Conservation (phyloP, 805 yeast species). For the Phaffomyces thermotolerans region DNA sequence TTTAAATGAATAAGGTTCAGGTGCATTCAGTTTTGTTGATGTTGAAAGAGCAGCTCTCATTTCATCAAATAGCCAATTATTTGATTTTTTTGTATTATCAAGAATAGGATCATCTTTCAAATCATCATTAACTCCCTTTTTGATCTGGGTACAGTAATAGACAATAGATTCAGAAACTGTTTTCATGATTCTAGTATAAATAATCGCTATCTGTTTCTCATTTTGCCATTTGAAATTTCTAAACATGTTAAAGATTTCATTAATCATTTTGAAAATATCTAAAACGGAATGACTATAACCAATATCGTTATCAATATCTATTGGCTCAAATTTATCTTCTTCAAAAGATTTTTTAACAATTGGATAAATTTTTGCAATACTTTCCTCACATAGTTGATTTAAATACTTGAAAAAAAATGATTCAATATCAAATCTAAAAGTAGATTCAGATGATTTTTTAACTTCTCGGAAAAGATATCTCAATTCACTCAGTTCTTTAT, state of each 20-base stretch:
- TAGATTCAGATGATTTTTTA: conserved; percentile 24
- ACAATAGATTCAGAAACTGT: conserved; percentile 56
- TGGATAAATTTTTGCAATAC: conserved; percentile 37
- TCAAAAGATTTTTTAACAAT: conserved; percentile 50
- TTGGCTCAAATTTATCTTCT: conserved; percentile 50
- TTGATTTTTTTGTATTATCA: conserved; percentile 19
- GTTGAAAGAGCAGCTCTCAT: conserved; percentile 44
- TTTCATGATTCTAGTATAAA: conserved; percentile 54
- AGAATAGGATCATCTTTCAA: conserved; percentile 23
- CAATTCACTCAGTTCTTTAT: conserved; percentile 44
- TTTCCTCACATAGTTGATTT: conserved; percentile 32
- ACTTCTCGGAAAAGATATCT: conserved; percentile 46
- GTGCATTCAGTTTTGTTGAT: conserved; percentile 29
- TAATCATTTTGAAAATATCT: conserved; percentile 59
- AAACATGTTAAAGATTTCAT: conserved; percentile 50
- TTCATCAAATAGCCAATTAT: conserved; percentile 41
- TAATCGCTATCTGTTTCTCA: conserved; percentile 51
- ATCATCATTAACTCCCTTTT: conserved; percentile 35
- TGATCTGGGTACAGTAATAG: conserved; percentile 35
- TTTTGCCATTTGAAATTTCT: conserved; percentile 59
- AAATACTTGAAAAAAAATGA: conserved; percentile 43
- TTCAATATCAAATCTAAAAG: conserved; percentile 51
- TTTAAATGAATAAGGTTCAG: conserved; percentile 52
- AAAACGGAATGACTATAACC: conserved; percentile 52
- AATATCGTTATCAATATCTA: conserved; percentile 36